Percentiles rank a stretch among this genome's conserved stretches.
Conservation (phyloP, 768 basidiomycete species). For the Lactarius akahatsu region DNA sequence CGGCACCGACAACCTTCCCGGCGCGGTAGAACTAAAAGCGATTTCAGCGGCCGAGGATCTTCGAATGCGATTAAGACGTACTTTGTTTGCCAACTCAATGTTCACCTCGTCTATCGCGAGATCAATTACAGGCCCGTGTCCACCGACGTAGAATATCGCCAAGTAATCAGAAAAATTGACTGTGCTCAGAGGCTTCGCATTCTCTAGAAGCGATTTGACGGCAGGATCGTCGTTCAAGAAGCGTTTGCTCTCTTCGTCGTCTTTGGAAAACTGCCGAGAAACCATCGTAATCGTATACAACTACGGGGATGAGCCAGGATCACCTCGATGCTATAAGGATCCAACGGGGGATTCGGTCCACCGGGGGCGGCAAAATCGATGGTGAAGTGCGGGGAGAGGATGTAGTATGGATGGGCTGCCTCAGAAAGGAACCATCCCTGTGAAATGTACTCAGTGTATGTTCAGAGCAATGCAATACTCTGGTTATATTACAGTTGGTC, state of each 20-base stretch:
- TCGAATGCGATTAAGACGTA: slow-evolving; percentile 28
- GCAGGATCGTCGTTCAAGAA: slow-evolving; percentile 60
- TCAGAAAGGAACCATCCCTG: slow-evolving; percentile 82
- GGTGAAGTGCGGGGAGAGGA: slow-evolving; percentile 39
- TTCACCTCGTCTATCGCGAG: slow-evolving; percentile 58
- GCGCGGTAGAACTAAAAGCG: slow-evolving; percentile 59
- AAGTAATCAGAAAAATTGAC: slow-evolving; percentile 62
- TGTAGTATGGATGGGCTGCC: slow-evolving; percentile 39
- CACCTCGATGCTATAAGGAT: slow-evolving; percentile 54
- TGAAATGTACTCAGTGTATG: slow-evolving; percentile 4
- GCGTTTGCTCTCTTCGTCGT: slow-evolving; percentile 48
- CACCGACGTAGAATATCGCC: slow-evolving; percentile 77
- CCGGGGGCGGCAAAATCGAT: slow-evolving; percentile 47
- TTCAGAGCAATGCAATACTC: not conserved
- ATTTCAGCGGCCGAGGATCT: not conserved
- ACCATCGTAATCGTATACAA: not conserved
- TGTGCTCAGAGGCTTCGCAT: slow-evolving; percentile 59
- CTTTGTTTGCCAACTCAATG: slow-evolving; percentile 56
- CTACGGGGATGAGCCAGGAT: slow-evolving; percentile 11
- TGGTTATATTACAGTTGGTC: slow-evolving; percentile 44
- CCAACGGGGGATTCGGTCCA: slow-evolving; percentile 69
- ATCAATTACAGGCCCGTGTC: slow-evolving; percentile 77
- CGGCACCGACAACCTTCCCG: slow-evolving; percentile 66
- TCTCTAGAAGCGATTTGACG: slow-evolving; percentile 50
- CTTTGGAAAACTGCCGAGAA: slow-evolving; percentile 47